These are phyloP conservation scores for Metschnikowia colocasiae DNA, from an alignment of 805 yeast genomes.

Conservation along the genomic window DNA sequence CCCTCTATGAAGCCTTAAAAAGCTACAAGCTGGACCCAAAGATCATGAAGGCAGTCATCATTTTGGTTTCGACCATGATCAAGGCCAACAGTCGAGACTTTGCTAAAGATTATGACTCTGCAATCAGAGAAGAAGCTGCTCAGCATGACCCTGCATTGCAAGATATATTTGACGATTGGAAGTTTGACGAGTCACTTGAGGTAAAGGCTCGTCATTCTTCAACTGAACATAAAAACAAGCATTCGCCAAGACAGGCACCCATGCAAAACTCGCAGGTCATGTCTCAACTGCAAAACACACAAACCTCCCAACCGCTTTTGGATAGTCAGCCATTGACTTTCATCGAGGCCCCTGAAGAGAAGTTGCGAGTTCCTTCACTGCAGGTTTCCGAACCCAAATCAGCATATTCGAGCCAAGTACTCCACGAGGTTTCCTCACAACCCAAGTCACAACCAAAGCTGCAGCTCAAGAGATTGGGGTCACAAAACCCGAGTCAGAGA, in stretches of 20 bases:
- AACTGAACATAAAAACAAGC: not conserved
- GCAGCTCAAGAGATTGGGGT: conserved; percentile 4
- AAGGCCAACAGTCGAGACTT: conserved; percentile 6
- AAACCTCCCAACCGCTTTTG: not conserved
- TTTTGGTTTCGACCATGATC: conserved; percentile 9
- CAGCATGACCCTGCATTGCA: not conserved
- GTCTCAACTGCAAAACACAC: not conserved
- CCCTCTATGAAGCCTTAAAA: conserved; percentile 3
- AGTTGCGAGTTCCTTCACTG: not conserved
- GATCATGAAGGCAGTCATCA: conserved; percentile 8
- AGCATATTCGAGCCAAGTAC: not conserved
- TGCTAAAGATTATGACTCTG: conserved; percentile 3
- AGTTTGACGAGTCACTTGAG: not conserved
- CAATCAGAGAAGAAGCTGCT: conserved; percentile 6
- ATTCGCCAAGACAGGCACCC: not conserved
- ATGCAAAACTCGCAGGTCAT: not conserved
- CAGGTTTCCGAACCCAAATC: not conserved
- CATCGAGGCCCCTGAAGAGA: not conserved
- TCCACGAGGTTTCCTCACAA: not conserved
- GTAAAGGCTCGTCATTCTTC: not conserved
- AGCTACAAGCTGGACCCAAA: conserved; percentile 1
- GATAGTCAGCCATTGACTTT: not conserved
- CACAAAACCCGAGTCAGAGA: conserved; percentile 24
- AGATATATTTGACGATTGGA: conserved; percentile 9
- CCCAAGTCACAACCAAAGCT: conserved; percentile 2